phyloP scores from a whole-genome alignment of 352 stramenopile genomes.

The Globisporangium irregulare region DNA sequence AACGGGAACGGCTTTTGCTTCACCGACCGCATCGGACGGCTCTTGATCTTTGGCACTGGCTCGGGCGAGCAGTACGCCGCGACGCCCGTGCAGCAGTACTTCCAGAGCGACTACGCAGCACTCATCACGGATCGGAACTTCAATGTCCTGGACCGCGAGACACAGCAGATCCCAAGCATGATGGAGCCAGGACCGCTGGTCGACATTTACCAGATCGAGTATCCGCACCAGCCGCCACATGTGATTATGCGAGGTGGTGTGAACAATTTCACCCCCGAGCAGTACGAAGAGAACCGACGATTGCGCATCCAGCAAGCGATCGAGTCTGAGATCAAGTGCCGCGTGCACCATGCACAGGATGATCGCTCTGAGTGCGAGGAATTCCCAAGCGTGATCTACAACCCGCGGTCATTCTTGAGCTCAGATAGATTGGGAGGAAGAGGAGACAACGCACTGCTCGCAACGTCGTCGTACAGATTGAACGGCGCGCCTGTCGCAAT shows the following conservation, averaged over 20 bases:
- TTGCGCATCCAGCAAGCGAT: slow-evolving; percentile 60
- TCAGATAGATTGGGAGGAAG: slow-evolving; percentile 11
- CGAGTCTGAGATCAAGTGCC: slow-evolving; percentile 66
- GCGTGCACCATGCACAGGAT: slow-evolving; percentile 46
- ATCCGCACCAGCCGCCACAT: slow-evolving; percentile 74
- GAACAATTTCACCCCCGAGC: slow-evolving; percentile 17
- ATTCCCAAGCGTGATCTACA: slow-evolving; percentile 52
- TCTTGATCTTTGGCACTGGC: slow-evolving; percentile 80
- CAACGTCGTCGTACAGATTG: slow-evolving; percentile 57
- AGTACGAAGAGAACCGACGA: slow-evolving; percentile 64
- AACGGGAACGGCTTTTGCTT: slow-evolving; percentile 69
- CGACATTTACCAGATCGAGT: slow-evolving; percentile 72
- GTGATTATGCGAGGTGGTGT: slow-evolving; percentile 13
- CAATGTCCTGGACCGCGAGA: slow-evolving; percentile 88
- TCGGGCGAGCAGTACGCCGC: slow-evolving; percentile 56
- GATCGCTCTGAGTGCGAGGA: slow-evolving; percentile 38
- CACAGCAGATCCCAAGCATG: slow-evolving; percentile 80
- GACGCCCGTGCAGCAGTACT: slow-evolving; percentile 84
- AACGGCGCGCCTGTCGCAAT: slow-evolving; percentile 69
- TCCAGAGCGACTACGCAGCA: slow-evolving; percentile 88
- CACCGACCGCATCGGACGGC: slow-evolving; percentile 76
- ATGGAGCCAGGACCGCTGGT: slow-evolving; percentile 76
- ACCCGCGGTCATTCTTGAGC: slow-evolving; percentile 9
- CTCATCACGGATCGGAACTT: slow-evolving; percentile 86
- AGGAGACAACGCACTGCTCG: slow-evolving; percentile 19